Evolutionary conservation across 108 stramenopile species (phyloP).

Genomic region (Schizochytrium sp.): DNA sequence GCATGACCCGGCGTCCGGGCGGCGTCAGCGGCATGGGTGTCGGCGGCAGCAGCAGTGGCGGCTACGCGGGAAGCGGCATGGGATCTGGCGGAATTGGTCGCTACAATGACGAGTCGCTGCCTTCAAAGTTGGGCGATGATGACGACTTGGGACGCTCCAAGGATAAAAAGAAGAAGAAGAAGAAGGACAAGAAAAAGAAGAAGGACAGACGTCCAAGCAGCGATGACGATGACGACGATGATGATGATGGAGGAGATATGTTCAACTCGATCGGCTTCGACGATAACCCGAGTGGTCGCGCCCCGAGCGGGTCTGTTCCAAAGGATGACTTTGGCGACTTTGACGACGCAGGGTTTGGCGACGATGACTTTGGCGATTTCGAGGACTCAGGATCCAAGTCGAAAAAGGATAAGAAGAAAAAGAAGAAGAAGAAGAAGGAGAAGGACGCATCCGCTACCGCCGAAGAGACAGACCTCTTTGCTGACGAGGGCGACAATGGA

Average conservation of each 20-base stretch:
- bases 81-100: neutral
- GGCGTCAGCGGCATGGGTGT: neutral
- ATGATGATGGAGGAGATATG: neutral
- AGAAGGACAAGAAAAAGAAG: neutral
- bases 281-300: neutral
- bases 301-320: neutral
- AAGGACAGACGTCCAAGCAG: neutral
- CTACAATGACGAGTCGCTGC: neutral
- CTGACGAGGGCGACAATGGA: neutral
- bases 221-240: neutral
- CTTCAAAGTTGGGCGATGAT: neutral
- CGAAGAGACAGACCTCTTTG: neutral
- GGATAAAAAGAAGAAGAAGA: neutral
- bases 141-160: neutral
- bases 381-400: neutral
- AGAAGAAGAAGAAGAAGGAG: slow-evolving; percentile 5
- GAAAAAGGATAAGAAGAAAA: neutral
- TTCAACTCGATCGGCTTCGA: neutral
- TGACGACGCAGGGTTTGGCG: neutral
- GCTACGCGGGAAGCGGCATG: neutral
- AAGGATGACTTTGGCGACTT: slow-evolving; percentile 16
- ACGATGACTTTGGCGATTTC: neutral
- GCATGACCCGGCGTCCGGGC: neutral
- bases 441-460: neutral
- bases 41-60: neutral